These are phyloP conservation scores for Calonectria multiphialidica DNA, from an alignment of 2,329 filamentous ascomycete genomes.

Conservation along the genomic window DNA sequence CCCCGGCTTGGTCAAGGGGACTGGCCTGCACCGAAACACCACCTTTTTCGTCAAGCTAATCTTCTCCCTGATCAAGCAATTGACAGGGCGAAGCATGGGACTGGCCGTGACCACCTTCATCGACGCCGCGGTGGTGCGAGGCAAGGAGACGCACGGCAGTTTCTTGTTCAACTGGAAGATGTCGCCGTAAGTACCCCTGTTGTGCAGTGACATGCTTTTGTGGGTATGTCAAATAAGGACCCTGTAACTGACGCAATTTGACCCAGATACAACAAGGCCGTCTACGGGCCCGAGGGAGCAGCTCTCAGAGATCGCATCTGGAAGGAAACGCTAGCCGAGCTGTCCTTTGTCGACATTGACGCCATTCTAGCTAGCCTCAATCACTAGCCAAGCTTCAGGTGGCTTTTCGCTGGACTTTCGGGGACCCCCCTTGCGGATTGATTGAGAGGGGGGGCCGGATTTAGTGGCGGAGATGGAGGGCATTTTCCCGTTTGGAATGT, in stretches of 20 bases:
- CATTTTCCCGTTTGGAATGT: neutral
- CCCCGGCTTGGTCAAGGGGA: slow-evolving; percentile 58
- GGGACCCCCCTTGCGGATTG: neutral
- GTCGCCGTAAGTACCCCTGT: slow-evolving; percentile 33
- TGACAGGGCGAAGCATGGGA: slow-evolving; percentile 28
- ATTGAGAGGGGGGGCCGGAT: neutral
- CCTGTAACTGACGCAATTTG: slow-evolving; percentile 26
- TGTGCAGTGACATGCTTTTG: neutral
- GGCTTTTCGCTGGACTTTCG: neutral
- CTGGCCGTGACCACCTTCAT: slow-evolving; percentile 35
- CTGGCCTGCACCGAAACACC: slow-evolving; percentile 52
- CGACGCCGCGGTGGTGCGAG: slow-evolving; percentile 36
- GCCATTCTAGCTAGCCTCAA: slow-evolving; percentile 22
- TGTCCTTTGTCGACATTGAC: slow-evolving; percentile 48
- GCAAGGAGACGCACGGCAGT: slow-evolving; percentile 38
- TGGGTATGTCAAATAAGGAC: neutral
- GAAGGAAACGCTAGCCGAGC: slow-evolving; percentile 52
- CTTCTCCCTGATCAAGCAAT: slow-evolving; percentile 1
- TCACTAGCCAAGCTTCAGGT: slow-evolving; percentile 15
- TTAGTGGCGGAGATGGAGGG: neutral
- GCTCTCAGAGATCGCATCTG: slow-evolving; percentile 51
- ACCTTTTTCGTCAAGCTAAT: slow-evolving; percentile 31
- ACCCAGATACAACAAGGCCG: slow-evolving; percentile 46
- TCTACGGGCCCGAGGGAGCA: slow-evolving; percentile 51
- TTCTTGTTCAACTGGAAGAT: slow-evolving; percentile 43